Evolutionary conservation across 1,284 basidiomycete genomes (phyloP).

Genomic region (Uromyces viciae-fabae): DNA sequence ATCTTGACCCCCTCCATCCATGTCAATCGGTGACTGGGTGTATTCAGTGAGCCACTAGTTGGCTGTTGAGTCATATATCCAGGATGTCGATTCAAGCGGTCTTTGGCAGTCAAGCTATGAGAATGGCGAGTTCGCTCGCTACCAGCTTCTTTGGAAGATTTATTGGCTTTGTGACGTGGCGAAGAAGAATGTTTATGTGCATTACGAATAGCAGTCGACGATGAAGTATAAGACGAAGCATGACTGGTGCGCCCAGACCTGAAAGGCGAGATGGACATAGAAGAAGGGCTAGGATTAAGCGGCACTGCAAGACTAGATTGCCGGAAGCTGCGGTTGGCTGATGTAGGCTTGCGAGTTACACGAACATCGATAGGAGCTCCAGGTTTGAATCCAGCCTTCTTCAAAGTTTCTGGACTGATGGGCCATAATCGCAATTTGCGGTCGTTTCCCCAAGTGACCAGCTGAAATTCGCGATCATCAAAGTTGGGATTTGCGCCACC

Average conservation of each 20-base stretch:
- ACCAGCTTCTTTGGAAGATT: neutral
- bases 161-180: neutral
- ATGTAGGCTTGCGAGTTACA: constrained; percentile 56
- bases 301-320: constrained; percentile 40
- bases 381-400: constrained; percentile 59
- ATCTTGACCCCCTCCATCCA: constrained; percentile 72
- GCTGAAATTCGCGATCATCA: constrained; percentile 75
- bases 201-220: constrained; percentile 16
- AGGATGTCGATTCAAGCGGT: constrained; percentile 43
- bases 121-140: constrained; percentile 4
- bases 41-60: constrained; percentile 65
- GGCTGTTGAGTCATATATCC: constrained; percentile 56
- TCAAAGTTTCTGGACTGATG: constrained; percentile 64
- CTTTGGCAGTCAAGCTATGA: neutral
- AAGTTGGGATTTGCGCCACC: constrained; percentile 57
- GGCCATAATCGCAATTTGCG: constrained; percentile 89
- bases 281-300: constrained; percentile 28
- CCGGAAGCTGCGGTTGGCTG: constrained; percentile 45
- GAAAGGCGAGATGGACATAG: constrained; percentile 33
- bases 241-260: constrained; percentile 17
- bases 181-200: constrained; percentile 15
- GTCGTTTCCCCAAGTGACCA: constrained; percentile 97
- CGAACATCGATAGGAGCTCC: constrained; percentile 60
- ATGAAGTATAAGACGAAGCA: constrained; percentile 30
- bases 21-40: constrained; percentile 56